Evolutionary conservation across 1,139 yeast genomes (phyloP), one percentile per base, ranked within the genome.

Genomic region (Magnusiomyces fungicola): DNA sequence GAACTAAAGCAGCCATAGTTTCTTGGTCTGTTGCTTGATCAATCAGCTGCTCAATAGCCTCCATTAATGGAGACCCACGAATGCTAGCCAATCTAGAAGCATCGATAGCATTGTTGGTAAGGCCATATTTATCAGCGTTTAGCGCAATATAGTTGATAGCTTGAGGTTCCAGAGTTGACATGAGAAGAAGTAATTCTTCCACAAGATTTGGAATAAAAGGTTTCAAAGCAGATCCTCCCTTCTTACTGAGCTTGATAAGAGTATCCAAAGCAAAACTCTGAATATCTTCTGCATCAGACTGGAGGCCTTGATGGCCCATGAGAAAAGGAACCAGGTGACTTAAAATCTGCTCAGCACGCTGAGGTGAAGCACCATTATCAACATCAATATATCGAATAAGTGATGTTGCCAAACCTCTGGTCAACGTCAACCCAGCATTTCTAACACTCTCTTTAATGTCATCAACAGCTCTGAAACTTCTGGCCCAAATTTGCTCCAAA

Each of bases 401-500:
- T 2, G 79, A 72, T 14, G 80, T 75, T 0, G 95, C 80, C 38
- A 92, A 70, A 5, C 78, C 73, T 55, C 81, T 78, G 0, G 96
- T 81, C 32, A 92, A 70, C 43, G 74, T 77, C 47, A 75, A 68
- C 10, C 95, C 97, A 49, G 88, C 95, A 51, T 78, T 78, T 46
- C 97, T 74, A 3, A 92, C 97, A 68, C 95, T 86, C 46, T 88
- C 97, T 63, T 92, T 92, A 52, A 92, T 88, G 68, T 92, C 98
- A 67, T 92, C 98, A 77, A 90, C 79, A 0, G 80, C 79, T 61
- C 98, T 76, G 69, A 92, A 90, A 49, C 94, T 81, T 86, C 86
- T 81, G 4, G 76, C 73, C 97, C 97, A 90, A 32, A 92, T 79
- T 4, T 79, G 79, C 52, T 84, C 84, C 49, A 87, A 64, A 18